Conservation (phyloP, 306 rosid species). For the Alnus glutinosa region DNA sequence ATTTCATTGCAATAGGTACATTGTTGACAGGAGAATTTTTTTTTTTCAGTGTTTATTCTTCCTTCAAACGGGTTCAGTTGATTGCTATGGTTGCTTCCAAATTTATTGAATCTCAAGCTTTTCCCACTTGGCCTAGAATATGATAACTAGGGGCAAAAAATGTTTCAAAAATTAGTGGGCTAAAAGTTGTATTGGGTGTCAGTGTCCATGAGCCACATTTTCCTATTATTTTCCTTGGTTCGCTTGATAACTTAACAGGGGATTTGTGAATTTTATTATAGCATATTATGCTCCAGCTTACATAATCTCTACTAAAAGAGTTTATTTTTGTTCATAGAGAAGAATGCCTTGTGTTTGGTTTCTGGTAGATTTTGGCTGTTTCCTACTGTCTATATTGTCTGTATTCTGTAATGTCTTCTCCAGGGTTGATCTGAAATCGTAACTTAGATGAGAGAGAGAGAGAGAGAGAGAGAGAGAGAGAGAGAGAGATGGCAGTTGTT, state of each 20-base stretch:
- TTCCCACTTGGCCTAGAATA: not conserved
- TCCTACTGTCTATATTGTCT: not conserved
- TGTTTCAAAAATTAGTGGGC: not conserved
- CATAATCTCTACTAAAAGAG: no score
- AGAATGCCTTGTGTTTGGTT: not conserved
- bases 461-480: no score
- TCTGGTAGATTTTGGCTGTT: not conserved
- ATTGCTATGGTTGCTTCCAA: not conserved
- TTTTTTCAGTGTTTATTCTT: not conserved
- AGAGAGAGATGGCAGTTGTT: not conserved
- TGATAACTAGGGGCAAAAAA: not conserved
- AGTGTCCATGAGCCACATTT: not conserved
- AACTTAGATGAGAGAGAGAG: not conserved
- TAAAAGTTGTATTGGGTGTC: not conserved
- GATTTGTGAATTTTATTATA: not conserved
- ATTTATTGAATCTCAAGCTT: not conserved
- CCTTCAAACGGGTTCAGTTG: not conserved
- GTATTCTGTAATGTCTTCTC: not conserved
- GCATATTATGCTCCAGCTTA: no score
- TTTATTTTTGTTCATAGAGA: no score
- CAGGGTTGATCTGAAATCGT: not conserved
- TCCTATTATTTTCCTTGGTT: not conserved
- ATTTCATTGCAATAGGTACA: not conserved
- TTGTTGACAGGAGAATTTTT: not conserved
- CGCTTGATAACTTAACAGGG: not conserved